phyloP scores from a whole-genome alignment of 2,329 filamentous ascomycete species.

The Colletotrichum sp. region DNA sequence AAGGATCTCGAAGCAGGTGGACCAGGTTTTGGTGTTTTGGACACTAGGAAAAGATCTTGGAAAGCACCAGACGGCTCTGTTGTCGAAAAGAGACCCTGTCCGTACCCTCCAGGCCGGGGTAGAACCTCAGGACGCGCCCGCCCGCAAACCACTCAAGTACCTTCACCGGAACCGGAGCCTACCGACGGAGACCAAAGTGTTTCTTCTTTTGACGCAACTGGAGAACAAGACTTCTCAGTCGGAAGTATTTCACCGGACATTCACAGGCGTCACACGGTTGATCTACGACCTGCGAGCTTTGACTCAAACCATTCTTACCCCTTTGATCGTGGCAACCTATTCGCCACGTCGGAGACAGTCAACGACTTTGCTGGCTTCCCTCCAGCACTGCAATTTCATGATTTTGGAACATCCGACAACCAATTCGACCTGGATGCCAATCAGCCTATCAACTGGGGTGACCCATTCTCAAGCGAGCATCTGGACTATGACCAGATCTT shows the following conservation, averaged over 20 bases:
- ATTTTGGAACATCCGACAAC: not conserved
- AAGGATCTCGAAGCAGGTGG: constrained; percentile 62
- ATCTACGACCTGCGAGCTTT: not conserved
- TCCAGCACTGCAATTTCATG: not conserved
- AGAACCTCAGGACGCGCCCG: not conserved
- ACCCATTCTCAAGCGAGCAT: constrained; percentile 9
- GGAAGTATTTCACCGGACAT: not conserved
- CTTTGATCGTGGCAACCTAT: not conserved
- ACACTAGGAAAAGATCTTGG: constrained; percentile 62
- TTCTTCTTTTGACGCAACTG: not conserved
- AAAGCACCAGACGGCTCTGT: constrained; percentile 58
- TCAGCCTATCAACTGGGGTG: not conserved
- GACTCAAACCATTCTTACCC: not conserved
- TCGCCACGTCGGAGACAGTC: not conserved
- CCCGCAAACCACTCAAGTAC: constrained; percentile 3
- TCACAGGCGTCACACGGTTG: not conserved
- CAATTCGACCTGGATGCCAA: not conserved
- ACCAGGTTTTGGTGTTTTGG: constrained; percentile 52
- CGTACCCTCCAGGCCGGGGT: constrained; percentile 1
- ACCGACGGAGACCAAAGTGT: constrained; percentile 1
- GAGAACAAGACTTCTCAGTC: not conserved
- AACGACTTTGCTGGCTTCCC: not conserved
- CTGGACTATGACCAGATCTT: constrained; percentile 58
- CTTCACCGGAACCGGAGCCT: constrained; percentile 7
- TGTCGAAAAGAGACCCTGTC: constrained; percentile 46